Evolutionary conservation across 352 stramenopile genomes (phyloP).

Genomic region (Phytophthora megakarya): DNA sequence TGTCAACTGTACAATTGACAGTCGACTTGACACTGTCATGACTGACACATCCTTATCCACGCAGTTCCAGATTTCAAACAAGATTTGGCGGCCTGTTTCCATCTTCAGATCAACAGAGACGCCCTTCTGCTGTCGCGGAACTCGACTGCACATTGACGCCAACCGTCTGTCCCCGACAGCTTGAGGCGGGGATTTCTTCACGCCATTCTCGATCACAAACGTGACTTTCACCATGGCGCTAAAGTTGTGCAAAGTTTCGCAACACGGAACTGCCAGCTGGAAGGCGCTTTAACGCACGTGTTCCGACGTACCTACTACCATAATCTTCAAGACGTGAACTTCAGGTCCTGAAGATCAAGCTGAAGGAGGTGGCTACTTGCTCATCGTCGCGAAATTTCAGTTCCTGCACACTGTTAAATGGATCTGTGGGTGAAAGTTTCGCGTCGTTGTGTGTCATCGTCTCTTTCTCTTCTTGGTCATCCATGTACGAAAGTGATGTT

Average conservation of each 20-base stretch:
- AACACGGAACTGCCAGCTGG: constrained; percentile 21
- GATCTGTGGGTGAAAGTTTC: neutral
- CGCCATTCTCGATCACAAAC: constrained; percentile 23
- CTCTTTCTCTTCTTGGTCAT: constrained; percentile 37
- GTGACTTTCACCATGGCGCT: constrained; percentile 2
- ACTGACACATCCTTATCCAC: neutral
- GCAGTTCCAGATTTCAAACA: constrained; percentile 6
- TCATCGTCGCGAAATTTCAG: neutral
- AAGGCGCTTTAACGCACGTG: constrained; percentile 1
- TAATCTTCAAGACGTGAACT: too few relatives aligned
- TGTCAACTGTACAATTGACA: too few relatives aligned
- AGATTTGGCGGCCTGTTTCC: constrained; percentile 22
- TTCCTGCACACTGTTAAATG: too few relatives aligned
- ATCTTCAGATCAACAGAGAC: constrained; percentile 25
- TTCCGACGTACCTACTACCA: too few relatives aligned
- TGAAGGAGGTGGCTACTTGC: too few relatives aligned
- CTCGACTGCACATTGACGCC: constrained; percentile 5
- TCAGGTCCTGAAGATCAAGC: too few relatives aligned
- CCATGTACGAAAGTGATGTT: constrained; percentile 3
- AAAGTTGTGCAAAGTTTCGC: constrained; percentile 3
- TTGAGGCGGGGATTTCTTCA: constrained; percentile 31
- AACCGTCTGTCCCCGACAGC: constrained; percentile 13
- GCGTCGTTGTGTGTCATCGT: constrained; percentile 14
- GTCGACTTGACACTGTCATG: neutral
- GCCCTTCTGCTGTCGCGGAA: constrained; percentile 29